A percentile compares a stretch with the other conserved stretches of the same genome.
phyloP scores from a whole-genome alignment of 83 land plant species.

The Isoetes engelmannii region DNA sequence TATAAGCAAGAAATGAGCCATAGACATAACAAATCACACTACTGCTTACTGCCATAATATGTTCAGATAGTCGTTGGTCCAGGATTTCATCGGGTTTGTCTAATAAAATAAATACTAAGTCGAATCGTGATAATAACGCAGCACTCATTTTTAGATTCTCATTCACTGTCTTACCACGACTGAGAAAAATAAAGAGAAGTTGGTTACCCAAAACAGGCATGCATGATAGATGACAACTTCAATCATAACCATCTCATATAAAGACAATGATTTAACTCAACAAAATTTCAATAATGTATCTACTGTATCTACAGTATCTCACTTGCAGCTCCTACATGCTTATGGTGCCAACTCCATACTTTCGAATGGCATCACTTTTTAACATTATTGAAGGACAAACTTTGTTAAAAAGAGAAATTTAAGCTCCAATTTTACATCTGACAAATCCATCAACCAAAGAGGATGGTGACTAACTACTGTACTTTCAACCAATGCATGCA shows the following conservation, averaged over 20 bases:
- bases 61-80: slow-evolving; percentile 82
- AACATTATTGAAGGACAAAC: too few species aligned
- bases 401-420: too few species aligned
- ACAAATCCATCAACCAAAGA: too few species aligned
- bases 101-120: slow-evolving; percentile 79
- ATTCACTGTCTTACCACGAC: slow-evolving; percentile 97
- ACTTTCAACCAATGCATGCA: too few species aligned
- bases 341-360: too few species aligned
- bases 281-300: too few species aligned
- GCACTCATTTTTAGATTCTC: slow-evolving; percentile 97
- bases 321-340: too few species aligned
- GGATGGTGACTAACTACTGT: too few species aligned
- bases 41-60: slow-evolving; percentile 81
- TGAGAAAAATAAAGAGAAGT: slow-evolving; percentile 25
- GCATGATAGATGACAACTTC: background rate
- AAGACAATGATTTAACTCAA: too few species aligned
- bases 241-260: background rate
- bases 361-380: too few species aligned
- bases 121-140: slow-evolving; percentile 84
- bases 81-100: slow-evolving; percentile 80
- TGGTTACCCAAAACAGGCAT: background rate
- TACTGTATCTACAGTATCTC: too few species aligned
- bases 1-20: background rate
- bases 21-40: slow-evolving; percentile 14
- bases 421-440: too few species aligned